Evolutionary conservation across 495 filamentous ascomycete species (phyloP), one percentile per base, ranked within the genome.

Genomic region (Pseudoneurospora amorphoporcata): DNA sequence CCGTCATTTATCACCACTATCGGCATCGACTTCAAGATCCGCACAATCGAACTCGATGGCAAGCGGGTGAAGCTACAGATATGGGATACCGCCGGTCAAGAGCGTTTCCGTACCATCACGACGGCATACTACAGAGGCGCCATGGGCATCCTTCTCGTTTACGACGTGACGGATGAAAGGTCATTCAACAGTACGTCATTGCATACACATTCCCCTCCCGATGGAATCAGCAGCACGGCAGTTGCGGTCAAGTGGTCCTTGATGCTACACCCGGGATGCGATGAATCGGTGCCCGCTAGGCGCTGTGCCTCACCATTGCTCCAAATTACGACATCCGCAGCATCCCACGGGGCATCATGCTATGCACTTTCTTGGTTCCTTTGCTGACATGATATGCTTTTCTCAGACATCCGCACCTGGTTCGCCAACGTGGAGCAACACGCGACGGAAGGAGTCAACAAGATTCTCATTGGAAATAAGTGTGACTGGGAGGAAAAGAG

Each of bases 401-500:
- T 23, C 17, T 69, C 77, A 99, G 95, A 99, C 81, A 98, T 99
- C 81, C 91, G 93, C 76, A 98, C 95, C 71, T 99, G 95, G 95
- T 99, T 99, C 82, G 94, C 93, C 75, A 98, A 99, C 85, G 95
- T 99, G 70, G 95, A 99, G 80, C 95, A 98, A 81, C 96, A 99
- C 84, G 95, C 96, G 68, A 98, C 94, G 73, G 95, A 98, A 84
- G 96, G 96, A 75, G 95, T 99, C 76, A 97, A 98, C 90, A 99
- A 98, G 86, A 98, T 99, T 78, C 90, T 99, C 69, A 97, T 99
- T 73, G 95, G 95, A 77, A 99, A 99, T 87, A 99, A 99, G 84
- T 99, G 95, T 83, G 95, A 99, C 84, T 98, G 96, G 96, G 95
- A 98, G 83, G 95, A 99, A 83, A 99, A 98, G 86, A 89, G 96